Conservation (phyloP, 768 basidiomycete genomes). For the Pholiota molesta region DNA sequence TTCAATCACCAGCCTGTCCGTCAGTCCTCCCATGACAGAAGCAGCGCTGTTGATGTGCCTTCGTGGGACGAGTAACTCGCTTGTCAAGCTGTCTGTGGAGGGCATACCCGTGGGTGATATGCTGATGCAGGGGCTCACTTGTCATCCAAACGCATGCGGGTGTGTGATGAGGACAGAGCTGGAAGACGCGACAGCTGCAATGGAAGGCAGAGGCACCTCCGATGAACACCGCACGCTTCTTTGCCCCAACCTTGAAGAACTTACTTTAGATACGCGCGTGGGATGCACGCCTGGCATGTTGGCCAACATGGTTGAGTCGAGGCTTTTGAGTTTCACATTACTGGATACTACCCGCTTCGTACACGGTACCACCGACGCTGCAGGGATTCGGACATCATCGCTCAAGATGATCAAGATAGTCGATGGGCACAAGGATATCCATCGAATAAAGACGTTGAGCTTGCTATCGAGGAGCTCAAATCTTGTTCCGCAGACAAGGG, state of each 20-base stretch:
- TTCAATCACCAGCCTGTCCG: slow-evolving; percentile 28
- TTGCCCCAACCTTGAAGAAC: slow-evolving; percentile 27
- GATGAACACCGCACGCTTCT: slow-evolving; percentile 2
- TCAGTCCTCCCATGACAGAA: slow-evolving; percentile 33
- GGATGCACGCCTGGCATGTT: slow-evolving; percentile 22
- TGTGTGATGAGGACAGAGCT: neutral
- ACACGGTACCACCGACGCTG: neutral
- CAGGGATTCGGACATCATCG: slow-evolving; percentile 1
- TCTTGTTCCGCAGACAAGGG: neutral
- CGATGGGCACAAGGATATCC: slow-evolving; percentile 24
- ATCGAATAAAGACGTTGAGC: slow-evolving; percentile 18
- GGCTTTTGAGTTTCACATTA: slow-evolving; percentile 14
- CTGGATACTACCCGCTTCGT: neutral
- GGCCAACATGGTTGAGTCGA: slow-evolving; percentile 26
- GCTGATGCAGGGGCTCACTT: slow-evolving; percentile 26
- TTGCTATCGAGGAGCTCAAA: neutral
- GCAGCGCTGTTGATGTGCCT: slow-evolving; percentile 29
- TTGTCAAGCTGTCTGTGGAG: slow-evolving; percentile 28
- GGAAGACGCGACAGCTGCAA: neutral
- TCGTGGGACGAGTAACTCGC: slow-evolving; percentile 23
- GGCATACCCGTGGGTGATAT: slow-evolving; percentile 28
- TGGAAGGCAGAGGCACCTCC: neutral
- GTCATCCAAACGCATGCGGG: neutral
- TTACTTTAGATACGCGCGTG: slow-evolving; percentile 26
- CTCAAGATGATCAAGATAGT: slow-evolving; percentile 18